A percentile compares a stretch with the other conserved stretches of the same genome.
Evolutionary conservation across 495 filamentous ascomycete species (phyloP).

Genomic region (Achaetomiella virescens): DNA sequence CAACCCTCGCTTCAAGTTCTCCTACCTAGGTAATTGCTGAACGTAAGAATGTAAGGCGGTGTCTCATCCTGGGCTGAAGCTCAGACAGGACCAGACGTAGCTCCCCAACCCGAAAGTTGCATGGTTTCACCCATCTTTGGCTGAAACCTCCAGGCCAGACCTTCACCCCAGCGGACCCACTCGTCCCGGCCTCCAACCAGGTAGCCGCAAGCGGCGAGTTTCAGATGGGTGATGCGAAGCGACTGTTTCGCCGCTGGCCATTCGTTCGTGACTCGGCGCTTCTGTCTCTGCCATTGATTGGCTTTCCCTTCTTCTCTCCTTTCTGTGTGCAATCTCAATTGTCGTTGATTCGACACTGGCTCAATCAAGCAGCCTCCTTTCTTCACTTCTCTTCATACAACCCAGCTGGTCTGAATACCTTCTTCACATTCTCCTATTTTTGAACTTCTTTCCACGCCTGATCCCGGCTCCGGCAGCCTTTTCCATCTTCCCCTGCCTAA

Average conservation of each 20-base stretch:
- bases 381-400: background rate
- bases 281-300: background rate
- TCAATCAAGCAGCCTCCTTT: background rate
- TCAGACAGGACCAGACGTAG: too few relatives aligned
- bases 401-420: slow-evolving; percentile 22
- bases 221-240: slow-evolving; percentile 2
- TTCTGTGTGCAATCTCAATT: background rate
- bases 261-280: slow-evolving; percentile 3
- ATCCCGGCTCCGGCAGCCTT: background rate
- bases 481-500: background rate
- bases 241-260: slow-evolving; percentile 1
- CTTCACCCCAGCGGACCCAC: background rate
- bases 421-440: background rate
- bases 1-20: too few relatives aligned
- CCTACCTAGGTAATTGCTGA: too few relatives aligned
- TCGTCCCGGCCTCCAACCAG: background rate
- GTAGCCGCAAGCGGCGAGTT: slow-evolving; percentile 4
- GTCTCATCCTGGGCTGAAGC: too few relatives aligned
- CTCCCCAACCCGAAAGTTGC: too few relatives aligned
- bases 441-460: background rate
- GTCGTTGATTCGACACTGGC: background rate
- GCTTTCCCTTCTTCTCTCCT: background rate
- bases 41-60: too few relatives aligned
- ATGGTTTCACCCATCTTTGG: background rate
- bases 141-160: slow-evolving; percentile 2